Evolutionary conservation across 768 basidiomycete species (phyloP).

Genomic region (Amanita muscaria): DNA sequence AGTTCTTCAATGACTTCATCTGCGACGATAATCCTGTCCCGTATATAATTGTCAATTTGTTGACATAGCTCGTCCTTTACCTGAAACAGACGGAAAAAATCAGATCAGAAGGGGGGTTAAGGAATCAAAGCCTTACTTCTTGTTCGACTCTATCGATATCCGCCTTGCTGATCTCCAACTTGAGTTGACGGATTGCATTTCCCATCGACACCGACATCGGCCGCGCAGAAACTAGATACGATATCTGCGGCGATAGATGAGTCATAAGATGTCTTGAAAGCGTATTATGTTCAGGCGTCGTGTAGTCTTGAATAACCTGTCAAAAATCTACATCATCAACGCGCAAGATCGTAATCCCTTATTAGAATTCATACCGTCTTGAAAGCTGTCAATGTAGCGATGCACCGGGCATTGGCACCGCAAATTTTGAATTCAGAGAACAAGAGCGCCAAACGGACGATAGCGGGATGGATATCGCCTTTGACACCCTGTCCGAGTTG

Average conservation of each 20-base stretch:
- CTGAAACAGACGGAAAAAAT: slow-evolving; percentile 29
- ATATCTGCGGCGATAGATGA: slow-evolving; percentile 88
- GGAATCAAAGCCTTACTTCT: slow-evolving; percentile 47
- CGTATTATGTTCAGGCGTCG: slow-evolving; percentile 78
- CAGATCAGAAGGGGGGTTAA: background rate
- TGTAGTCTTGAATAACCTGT: slow-evolving; percentile 87
- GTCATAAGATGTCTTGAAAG: slow-evolving; percentile 88
- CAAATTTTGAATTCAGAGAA: slow-evolving; percentile 90
- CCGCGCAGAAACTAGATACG: slow-evolving; percentile 77
- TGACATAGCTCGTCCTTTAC: slow-evolving; percentile 79
- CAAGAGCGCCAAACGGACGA: slow-evolving; percentile 79
- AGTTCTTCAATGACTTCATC: slow-evolving; percentile 88
- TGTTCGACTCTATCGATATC: slow-evolving; percentile 94
- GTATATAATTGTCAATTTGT: slow-evolving; percentile 89
- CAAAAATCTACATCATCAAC: slow-evolving; percentile 5
- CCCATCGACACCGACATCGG: slow-evolving; percentile 94
- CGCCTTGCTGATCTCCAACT: slow-evolving; percentile 87
- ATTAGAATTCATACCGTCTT: slow-evolving; percentile 58
- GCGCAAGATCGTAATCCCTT: slow-evolving; percentile 7
- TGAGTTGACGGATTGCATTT: slow-evolving; percentile 88
- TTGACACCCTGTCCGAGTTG: slow-evolving; percentile 44
- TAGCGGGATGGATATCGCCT: slow-evolving; percentile 85
- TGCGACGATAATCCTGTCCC: slow-evolving; percentile 87
- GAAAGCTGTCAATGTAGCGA: slow-evolving; percentile 85
- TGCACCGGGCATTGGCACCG: slow-evolving; percentile 93